These are phyloP conservation scores for Ustulina deusta DNA, from an alignment of 2,329 filamentous ascomycete genomes.

Conservation along the genomic window DNA sequence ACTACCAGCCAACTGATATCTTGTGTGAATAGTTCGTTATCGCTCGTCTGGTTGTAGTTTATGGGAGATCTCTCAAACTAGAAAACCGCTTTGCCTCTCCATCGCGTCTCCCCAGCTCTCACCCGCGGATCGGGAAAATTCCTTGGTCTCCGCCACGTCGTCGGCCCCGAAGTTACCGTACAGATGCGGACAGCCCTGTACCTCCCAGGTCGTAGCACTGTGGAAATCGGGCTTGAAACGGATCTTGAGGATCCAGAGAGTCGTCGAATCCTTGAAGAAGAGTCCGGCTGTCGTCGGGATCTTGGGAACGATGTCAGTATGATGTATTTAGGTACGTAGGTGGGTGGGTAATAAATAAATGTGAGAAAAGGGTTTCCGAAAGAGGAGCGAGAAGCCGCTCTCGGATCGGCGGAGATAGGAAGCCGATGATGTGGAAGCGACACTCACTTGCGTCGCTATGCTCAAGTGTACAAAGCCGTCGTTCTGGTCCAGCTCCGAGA, in stretches of 20 bases:
- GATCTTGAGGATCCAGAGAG: slow-evolving; percentile 59
- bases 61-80: slow-evolving; percentile 45
- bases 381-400: too few relatives aligned
- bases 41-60: not conserved
- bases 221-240: slow-evolving; percentile 59
- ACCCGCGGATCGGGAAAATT: slow-evolving; percentile 60
- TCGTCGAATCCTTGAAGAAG: slow-evolving; percentile 46
- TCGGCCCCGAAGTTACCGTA: slow-evolving; percentile 68
- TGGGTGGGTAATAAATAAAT: too few relatives aligned
- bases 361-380: too few relatives aligned
- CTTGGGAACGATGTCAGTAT: slow-evolving; percentile 33
- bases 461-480: slow-evolving; percentile 74
- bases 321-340: not conserved
- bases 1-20: not conserved
- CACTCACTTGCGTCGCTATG: slow-evolving; percentile 63
- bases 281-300: slow-evolving; percentile 50
- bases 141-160: slow-evolving; percentile 62
- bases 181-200: slow-evolving; percentile 66
- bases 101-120: slow-evolving; percentile 63
- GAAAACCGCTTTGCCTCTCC: slow-evolving; percentile 54
- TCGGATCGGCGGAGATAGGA: too few relatives aligned
- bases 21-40: not conserved
- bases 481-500: slow-evolving; percentile 69
- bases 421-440: not conserved
- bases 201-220: slow-evolving; percentile 65